Base-by-base conservation (phyloP, 495 filamentous ascomycete genomes). In the Aspergillus incahuasiensis region DNA sequence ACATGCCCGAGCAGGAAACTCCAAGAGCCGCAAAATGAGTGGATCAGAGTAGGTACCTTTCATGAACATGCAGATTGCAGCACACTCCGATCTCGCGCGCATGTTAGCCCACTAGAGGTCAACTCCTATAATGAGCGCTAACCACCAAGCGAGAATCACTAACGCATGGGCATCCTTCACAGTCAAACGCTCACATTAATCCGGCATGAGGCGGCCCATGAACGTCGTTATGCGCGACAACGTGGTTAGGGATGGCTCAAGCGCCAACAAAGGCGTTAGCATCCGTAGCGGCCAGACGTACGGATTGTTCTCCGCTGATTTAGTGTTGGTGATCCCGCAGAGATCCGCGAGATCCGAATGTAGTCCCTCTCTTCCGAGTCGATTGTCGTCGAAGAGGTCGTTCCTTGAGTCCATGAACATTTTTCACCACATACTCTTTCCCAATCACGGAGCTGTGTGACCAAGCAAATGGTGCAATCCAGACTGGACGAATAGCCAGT, bases 71-170 rank as follows among this genome's bases (percentile, higher is more conserved):
- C 74, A 77, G 32, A 81, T 79, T 28, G 77, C 74, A 15, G 63
- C 64, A 54, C 72, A 73, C 58, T 79, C 77, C 6, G 75, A 68
- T 8, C 64, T 57, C 12, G 72, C 69, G 21, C 77, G 56, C 20
- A 52, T 58, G 24, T 68, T 57, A 48, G 77, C 61, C 71, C 73
- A 80, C 74, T 75, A 79, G 35, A 66, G 53, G 38, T 67, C 55
- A 41, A 54, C 49, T 40, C 46, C 57, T 44, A 64, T 54, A 61
- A 72, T 64, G 34, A 78, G 68, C 5, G 63, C 64, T 57, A 75
- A 64, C 78, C 78, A 81, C 59, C 70, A 69, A 22, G 66, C 68
- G 20, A 81, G 60, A 34, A 80, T 56, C 38, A 81, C 59, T 32
- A 80, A 43, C 19, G 75, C 75, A 8, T 69, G 60, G 3, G 71